Percentiles rank a stretch among this genome's conserved stretches.
These are phyloP conservation scores for Solanum ossicruentum DNA, from an alignment of 257 asterid species.

Conservation along the genomic window DNA sequence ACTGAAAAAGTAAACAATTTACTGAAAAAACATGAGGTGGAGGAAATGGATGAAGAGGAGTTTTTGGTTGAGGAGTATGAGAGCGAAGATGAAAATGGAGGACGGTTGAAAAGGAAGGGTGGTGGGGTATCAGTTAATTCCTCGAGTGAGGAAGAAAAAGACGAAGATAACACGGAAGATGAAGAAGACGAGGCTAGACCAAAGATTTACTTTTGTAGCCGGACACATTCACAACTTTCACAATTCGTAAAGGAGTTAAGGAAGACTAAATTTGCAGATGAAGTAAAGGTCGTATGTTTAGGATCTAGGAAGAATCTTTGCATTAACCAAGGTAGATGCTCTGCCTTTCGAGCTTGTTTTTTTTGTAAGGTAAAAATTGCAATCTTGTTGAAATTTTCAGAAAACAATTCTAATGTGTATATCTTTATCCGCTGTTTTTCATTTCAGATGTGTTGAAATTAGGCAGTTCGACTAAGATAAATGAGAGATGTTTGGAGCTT, in stretches of 20 bases:
- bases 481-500: slow-evolving; percentile 89
- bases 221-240: slow-evolving; percentile 97
- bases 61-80: slow-evolving; percentile 80
- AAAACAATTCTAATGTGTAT: neutral
- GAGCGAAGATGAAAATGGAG: slow-evolving; percentile 53
- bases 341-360: neutral
- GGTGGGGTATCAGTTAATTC: slow-evolving; percentile 25
- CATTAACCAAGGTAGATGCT: slow-evolving; percentile 66
- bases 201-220: slow-evolving; percentile 80
- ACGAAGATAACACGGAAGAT: slow-evolving; percentile 18
- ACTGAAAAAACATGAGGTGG: slow-evolving; percentile 19
- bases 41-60: slow-evolving; percentile 47
- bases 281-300: slow-evolving; percentile 70
- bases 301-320: slow-evolving; percentile 91
- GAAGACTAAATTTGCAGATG: slow-evolving; percentile 67
- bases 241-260: slow-evolving; percentile 90
- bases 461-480: slow-evolving; percentile 56
- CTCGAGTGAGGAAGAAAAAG: slow-evolving; percentile 71
- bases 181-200: slow-evolving; percentile 43
- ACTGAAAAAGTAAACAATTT: slow-evolving; percentile 13
- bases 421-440: neutral
- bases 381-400: neutral
- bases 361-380: neutral
- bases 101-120: slow-evolving; percentile 43
- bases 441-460: slow-evolving; percentile 63